Base-by-base conservation (phyloP, 2,329 filamentous ascomycete genomes). In the Aspergillus japonicus region DNA sequence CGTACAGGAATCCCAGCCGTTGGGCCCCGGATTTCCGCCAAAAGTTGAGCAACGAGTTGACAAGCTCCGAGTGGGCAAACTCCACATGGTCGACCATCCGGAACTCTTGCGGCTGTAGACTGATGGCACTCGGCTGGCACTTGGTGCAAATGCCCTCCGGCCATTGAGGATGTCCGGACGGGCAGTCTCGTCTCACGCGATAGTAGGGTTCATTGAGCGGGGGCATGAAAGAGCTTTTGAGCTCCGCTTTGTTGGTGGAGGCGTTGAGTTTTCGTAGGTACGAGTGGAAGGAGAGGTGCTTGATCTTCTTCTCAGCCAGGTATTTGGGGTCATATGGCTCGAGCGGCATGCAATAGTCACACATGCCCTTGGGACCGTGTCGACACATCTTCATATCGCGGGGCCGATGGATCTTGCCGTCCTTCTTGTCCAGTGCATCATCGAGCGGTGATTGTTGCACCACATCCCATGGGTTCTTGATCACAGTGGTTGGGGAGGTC, bases 51-150 rank as follows among this genome's bases (percentile, higher is more conserved):
- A 98, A 87, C n/a, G 85, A 87, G 73, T 99, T 91, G 68, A 98
- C 91, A 35, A 98, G 85, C 56, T 87, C 83, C 3, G 92, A 88
- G 1, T 90, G 89, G 1, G 94, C 88, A 73, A 99, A 98, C 76
- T 99, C 96, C 64, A 99, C 95, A 74, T 99, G 95, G 70, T 99
- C 95, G 3, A 99, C 93, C 91, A 95, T 97, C 54, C 95, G 91
- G 75, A 94, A 99, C 21, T 89, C 84, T 75, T 99, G 95, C 5
- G 92, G 92, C 72, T 98, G 93, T 56, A 99, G 80, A 11, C 92
- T 96, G 72, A 99, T 99, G 58, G 95, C 94, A 65, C 94, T 96
- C 7, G 95, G 95, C 73, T 99, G 96, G 69, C 95, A 99, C 75
- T 98, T 99, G 60, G 91, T 96, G 80, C 95, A 99, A 66, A 99